Evolutionary conservation across 257 asterid genomes (phyloP).

Genomic region (Rhazya stricta): DNA sequence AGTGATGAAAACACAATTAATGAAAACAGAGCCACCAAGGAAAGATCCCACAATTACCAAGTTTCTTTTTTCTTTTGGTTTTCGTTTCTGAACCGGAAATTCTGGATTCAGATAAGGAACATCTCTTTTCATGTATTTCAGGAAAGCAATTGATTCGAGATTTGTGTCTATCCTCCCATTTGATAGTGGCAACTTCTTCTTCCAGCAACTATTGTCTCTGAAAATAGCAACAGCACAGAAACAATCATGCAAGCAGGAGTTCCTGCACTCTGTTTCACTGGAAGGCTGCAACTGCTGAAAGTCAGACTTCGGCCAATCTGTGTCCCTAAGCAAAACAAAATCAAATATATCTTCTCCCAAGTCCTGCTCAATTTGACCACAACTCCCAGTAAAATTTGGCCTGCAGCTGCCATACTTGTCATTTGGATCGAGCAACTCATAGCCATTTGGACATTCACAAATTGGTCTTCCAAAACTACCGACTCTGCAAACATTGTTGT

Average conservation of each 20-base stretch:
- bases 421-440: slow-evolving; percentile 29
- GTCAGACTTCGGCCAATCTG: slow-evolving; percentile 5
- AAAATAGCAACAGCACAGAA: slow-evolving; percentile 37
- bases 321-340: slow-evolving; percentile 17
- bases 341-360: slow-evolving; percentile 17
- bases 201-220: slow-evolving; percentile 28
- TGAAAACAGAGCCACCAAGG: slow-evolving; percentile 18
- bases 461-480: slow-evolving; percentile 24
- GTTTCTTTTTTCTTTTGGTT: neutral
- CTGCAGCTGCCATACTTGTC: slow-evolving; percentile 36
- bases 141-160: slow-evolving; percentile 7
- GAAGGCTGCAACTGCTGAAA: neutral
- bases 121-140: slow-evolving; percentile 25
- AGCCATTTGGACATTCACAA: slow-evolving; percentile 50
- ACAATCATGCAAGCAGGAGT: slow-evolving; percentile 40
- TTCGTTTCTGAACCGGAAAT: neutral
- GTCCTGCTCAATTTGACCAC: slow-evolving; percentile 20
- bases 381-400: slow-evolving; percentile 32
- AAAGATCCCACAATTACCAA: slow-evolving; percentile 12
- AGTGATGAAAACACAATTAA: slow-evolving; percentile 6
- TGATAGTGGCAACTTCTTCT: slow-evolving; percentile 34
- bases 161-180: slow-evolving; percentile 27
- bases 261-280: neutral
- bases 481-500: slow-evolving; percentile 40
- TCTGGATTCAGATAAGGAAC: neutral